Base-by-base conservation (phyloP, 1,284 basidiomycete genomes). In the Apiotrichum gracile region DNA sequence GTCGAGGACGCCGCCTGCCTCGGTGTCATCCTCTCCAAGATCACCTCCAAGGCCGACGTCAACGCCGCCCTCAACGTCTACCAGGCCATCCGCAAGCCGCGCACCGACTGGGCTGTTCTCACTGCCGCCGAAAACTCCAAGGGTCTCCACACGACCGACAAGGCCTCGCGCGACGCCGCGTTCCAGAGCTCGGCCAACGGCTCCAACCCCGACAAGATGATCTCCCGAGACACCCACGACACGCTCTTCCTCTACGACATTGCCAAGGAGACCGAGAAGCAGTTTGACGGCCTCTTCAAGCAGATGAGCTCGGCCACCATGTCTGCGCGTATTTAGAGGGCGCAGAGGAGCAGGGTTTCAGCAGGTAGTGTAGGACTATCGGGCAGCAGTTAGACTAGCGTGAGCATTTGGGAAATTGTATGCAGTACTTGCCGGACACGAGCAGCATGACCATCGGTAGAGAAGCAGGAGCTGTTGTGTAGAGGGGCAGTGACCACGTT, bases 171-270 rank as follows among this genome's bases (percentile, higher is more conserved):
- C 43, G 59, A 66, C 55, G 53, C 54, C 16, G 57, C 57, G 13
- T 68, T 69, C 55, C 52, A 50, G 39, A 43, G 54, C 17, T 60
- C 59, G 7, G 54, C 59, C 45, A 61, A 60, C 47, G 54, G 64
- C 6, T 40, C 55, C n/a, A 66, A 66, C 47, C 65, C 63, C 5
- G 66, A 86, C 58, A 86, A 88, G 66, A 59, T 59, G 57, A 52
- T 59, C 51, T 52, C 50, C 25, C 50, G 63, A 38, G 61, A 61
- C 10, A 45, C 57, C 21, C 65, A 67, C 51, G 58, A 61, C 42
- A 61, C 45, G n/a, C 49, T 67, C 41, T 67, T 64, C 52, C 44
- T 45, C 21, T 57, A 61, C 47, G 65, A 67, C 58, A 49, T 63
- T 6, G 54, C 52, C 12, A 55, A 59, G 47, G 65, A 65, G 45